A percentile compares a stretch with the other conserved stretches of the same genome.
Conservation (phyloP, 2,329 filamentous ascomycete species). For the Drechslerella stenobrocha region DNA sequence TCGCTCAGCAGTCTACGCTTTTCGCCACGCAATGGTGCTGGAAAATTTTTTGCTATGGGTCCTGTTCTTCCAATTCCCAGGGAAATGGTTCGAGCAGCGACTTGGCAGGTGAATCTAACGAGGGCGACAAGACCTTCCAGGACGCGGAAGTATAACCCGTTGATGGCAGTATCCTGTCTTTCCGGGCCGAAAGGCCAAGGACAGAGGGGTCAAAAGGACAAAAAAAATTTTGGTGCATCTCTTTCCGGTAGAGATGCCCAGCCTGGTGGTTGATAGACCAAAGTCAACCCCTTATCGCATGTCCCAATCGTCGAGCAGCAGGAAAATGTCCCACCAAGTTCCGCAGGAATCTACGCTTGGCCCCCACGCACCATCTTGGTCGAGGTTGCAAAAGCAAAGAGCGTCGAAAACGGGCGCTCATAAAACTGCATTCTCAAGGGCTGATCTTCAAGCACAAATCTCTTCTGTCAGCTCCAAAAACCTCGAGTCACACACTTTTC, state of each 20-base stretch:
- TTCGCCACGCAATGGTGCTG: conserved; percentile 5
- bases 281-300: conserved; percentile 49
- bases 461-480: conserved; percentile 11
- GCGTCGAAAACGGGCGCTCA: conserved; percentile 31
- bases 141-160: conserved; percentile 44
- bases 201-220: conserved; percentile 10
- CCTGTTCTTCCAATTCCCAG: conserved; percentile 27
- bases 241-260: background rate
- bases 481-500: conserved; percentile 4
- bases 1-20: conserved; percentile 1
- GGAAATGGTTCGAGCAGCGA: conserved; percentile 28
- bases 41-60: conserved; percentile 21
- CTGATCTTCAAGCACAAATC: conserved; percentile 29
- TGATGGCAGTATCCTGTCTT: conserved; percentile 42
- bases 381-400: conserved; percentile 37
- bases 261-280: conserved; percentile 27
- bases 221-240: conserved; percentile 15
- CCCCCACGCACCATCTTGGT: conserved; percentile 43
- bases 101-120: conserved; percentile 43
- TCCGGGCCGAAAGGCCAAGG: conserved; percentile 38
- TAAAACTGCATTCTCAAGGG: conserved; percentile 17
- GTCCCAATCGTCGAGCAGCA: conserved; percentile 20
- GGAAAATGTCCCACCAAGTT: conserved; percentile 11
- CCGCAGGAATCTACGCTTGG: conserved; percentile 44
- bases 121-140: conserved; percentile 43